A percentile compares a stretch with the other conserved stretches of the same genome.
phyloP scores from a whole-genome alignment of 805 yeast species.

The Hanseniaspora lachancei region DNA sequence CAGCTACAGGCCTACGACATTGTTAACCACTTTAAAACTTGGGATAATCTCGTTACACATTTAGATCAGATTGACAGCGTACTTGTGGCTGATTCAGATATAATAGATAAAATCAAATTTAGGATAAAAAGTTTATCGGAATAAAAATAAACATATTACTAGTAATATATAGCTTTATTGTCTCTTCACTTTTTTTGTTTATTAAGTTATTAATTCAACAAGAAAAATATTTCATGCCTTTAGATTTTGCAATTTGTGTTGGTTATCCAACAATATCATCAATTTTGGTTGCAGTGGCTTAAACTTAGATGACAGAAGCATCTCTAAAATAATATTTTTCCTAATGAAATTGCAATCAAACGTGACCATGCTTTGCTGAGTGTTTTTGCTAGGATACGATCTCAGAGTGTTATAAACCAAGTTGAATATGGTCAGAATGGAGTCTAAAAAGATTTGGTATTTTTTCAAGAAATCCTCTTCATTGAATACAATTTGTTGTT shows the following conservation, averaged over 20 bases:
- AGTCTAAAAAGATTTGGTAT: background rate
- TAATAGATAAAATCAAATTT: background rate
- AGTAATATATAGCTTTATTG: background rate
- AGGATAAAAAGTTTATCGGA: background rate
- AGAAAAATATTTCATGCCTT: background rate
- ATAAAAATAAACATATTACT: background rate
- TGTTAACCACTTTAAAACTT: slow-evolving; percentile 7
- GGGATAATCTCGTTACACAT: background rate
- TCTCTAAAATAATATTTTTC: background rate
- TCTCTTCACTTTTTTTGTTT: too few relatives aligned
- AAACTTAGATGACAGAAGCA: background rate
- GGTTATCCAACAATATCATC: background rate
- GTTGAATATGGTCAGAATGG: background rate
- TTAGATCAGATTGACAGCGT: background rate
- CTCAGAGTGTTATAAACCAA: background rate
- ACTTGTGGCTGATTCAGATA: slow-evolving; percentile 1
- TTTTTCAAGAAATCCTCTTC: background rate
- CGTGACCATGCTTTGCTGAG: background rate
- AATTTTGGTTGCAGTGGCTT: background rate
- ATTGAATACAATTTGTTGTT: background rate
- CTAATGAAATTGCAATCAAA: slow-evolving; percentile 6
- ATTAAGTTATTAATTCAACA: too few relatives aligned
- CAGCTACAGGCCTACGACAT: slow-evolving; percentile 4
- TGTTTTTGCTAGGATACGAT: background rate
- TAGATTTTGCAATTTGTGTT: background rate